Evolutionary conservation across 495 filamentous ascomycete species (phyloP).

Genomic region (Hyaloscypha hepaticicola): DNA sequence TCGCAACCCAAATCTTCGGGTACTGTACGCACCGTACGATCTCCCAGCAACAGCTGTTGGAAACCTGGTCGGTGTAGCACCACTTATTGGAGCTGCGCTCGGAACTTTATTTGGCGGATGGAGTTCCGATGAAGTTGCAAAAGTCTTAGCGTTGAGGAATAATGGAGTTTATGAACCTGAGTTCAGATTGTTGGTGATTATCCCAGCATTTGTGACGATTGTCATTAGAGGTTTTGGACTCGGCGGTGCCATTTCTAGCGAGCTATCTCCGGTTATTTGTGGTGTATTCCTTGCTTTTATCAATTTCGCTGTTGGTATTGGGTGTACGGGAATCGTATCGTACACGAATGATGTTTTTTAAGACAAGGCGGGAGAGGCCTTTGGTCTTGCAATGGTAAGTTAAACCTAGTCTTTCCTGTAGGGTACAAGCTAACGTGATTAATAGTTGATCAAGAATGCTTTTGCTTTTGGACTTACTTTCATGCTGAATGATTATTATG

Average conservation of each 20-base stretch:
- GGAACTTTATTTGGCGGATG: background rate
- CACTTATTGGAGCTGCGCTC: background rate
- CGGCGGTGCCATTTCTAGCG: background rate
- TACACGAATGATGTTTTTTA: background rate
- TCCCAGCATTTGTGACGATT: background rate
- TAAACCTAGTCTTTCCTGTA: background rate
- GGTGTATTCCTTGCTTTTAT: conserved; percentile 4
- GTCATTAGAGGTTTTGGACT: background rate
- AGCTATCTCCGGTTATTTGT: background rate
- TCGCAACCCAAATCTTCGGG: background rate
- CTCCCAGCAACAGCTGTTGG: background rate
- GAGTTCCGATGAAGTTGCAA: background rate
- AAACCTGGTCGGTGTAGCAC: background rate
- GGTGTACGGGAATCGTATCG: conserved; percentile 2
- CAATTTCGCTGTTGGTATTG: conserved; percentile 1
- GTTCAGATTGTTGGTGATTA: background rate
- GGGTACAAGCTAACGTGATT: background rate
- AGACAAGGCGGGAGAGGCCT: background rate
- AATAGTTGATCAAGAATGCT: background rate
- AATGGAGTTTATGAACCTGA: background rate
- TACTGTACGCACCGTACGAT: background rate
- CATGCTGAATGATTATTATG: background rate
- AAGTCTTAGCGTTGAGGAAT: background rate
- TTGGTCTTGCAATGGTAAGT: background rate
- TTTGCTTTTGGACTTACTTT: conserved; percentile 4